A percentile compares a stretch with the other conserved stretches of the same genome.
Conservation (phyloP, 768 basidiomycete species). For the Amyloporia xantha region DNA sequence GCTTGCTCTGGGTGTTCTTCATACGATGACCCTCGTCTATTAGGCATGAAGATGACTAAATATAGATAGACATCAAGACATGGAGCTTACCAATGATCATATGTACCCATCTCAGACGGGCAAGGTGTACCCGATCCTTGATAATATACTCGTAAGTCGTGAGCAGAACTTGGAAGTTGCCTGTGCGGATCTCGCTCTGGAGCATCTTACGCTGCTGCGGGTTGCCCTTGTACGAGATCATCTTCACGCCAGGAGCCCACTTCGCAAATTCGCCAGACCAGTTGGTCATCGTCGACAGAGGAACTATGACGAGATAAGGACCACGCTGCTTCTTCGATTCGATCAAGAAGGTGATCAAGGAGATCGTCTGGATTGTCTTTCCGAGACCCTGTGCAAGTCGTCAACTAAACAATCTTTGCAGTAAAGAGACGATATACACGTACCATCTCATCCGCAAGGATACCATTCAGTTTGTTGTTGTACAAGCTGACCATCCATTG, state of each 20-base stretch:
- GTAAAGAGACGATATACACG: background rate
- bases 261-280: conserved; percentile 97
- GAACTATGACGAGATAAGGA: conserved; percentile 93
- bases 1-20: conserved; percentile 92
- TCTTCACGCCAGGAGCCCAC: conserved; percentile 83
- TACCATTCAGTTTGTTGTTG: conserved; percentile 93
- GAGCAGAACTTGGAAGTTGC: conserved; percentile 85
- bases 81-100: conserved; percentile 81
- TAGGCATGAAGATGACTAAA: too few relatives aligned
- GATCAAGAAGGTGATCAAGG: conserved; percentile 91
- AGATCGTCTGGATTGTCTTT: conserved; percentile 93
- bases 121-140: conserved; percentile 86
- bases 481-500: conserved; percentile 99
- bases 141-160: conserved; percentile 98
- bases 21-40: conserved; percentile 96
- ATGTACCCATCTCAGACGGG: conserved; percentile 92
- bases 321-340: conserved; percentile 87
- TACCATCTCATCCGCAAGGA: conserved; percentile 93
- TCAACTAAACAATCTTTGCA: conserved; percentile 6
- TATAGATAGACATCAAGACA: too few relatives aligned
- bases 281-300: conserved; percentile 93
- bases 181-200: conserved; percentile 69
- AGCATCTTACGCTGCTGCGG: conserved; percentile 74
- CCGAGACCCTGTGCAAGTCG: conserved; percentile 69
- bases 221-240: conserved; percentile 87